Evolutionary conservation across 2,329 filamentous ascomycete genomes (phyloP), one percentile per base, ranked within the genome.

Genomic region (Ascochyta koolunga): DNA sequence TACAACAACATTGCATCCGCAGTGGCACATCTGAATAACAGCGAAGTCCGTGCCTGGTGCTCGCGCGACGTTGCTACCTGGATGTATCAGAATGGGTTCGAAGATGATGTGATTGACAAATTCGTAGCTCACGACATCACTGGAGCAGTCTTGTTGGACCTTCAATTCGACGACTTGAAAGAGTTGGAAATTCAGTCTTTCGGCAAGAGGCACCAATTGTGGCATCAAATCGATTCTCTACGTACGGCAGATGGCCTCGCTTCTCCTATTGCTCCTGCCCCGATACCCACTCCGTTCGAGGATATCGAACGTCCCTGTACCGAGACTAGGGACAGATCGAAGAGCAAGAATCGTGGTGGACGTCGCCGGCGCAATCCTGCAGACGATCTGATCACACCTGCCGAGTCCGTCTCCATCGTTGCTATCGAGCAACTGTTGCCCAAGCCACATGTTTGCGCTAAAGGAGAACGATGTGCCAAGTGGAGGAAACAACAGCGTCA

Each of bases 71-170:
- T 95, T 37, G 89, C 89, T 50, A 86, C 90, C 68, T 95, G 90
- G 85, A 95, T 97, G 91, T 84, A 88, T 68, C 86, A 91, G 72
- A 85, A 87, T 38, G 91, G 90, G 64, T 87, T 96, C 70, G 93
- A 96, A 71, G 78, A 86, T 45, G 78, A 82, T 6, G 82, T 93
- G 44, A 88, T 95, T 10, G 88, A 96, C 67, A 90, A 89, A 64
- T 97, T 99, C 68, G 83, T 93, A 58, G 85, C 89, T 66, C 96
- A 99, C 73, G 93, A 99, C 70, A 97, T 99, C 73, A 91, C 89
- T 22, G 93, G 93, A 13, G 83, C 86, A 4, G 90, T 98, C 50
- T 79, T 98, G 18, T 86, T 96, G 46, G 92, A 93, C n/a, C 79
- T 99, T 37, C 92, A 96, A 70, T 93, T 93, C 64, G 91, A 96